Base-by-base conservation (phyloP, 164 flowering plant species). In the Vitis vinifera region DNA sequence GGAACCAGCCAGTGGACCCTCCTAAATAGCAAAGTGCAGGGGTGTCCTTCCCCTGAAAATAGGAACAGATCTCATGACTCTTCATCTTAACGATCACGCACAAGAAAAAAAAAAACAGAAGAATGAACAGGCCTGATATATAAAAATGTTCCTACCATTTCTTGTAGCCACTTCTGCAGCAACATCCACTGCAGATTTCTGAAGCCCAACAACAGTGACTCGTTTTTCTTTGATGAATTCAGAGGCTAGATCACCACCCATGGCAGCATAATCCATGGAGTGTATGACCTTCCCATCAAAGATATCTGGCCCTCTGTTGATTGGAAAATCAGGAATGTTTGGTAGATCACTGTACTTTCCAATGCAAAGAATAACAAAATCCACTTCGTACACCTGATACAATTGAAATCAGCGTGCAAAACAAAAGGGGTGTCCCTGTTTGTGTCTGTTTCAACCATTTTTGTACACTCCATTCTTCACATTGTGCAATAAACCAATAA, bases 211-310 rank as follows among this genome's bases (percentile, higher is more conserved):
- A 3, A 86, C 80, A 3, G 80, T 68, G 31, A 86, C 85, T 3
- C 77, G 68, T 59, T 85, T 82, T 31, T 72, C 82, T 58, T 74
- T 75, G 44, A 82, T 64, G 10, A 85, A 66, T 10, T 76, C 62
- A 8, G 78, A 80, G 6, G 87, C 88, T 9, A 1, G 9, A 3
- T 69, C 73, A 59, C 82, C 59, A 12, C 78, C 83, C 87, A 86
- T 78, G 56, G 82, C 83, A 6, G 90, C 74, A 73, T 84, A 89
- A 51, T 89, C 87, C 94, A 80, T 86, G 9, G 90, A 75, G 71
- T 89, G 89, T 60, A 89, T 29, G 56, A 81, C 91, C 69, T 78
- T 51, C 2, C 91, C 92, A 6, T 65, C 11, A 66, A 86, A 86
- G 27, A 68, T 78, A 14, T 88, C 83, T 12, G 90, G 86, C 13